Evolutionary conservation across 257 asterid genomes (phyloP), one percentile per base, ranked within the genome.

Genomic region (Rhazya stricta): DNA sequence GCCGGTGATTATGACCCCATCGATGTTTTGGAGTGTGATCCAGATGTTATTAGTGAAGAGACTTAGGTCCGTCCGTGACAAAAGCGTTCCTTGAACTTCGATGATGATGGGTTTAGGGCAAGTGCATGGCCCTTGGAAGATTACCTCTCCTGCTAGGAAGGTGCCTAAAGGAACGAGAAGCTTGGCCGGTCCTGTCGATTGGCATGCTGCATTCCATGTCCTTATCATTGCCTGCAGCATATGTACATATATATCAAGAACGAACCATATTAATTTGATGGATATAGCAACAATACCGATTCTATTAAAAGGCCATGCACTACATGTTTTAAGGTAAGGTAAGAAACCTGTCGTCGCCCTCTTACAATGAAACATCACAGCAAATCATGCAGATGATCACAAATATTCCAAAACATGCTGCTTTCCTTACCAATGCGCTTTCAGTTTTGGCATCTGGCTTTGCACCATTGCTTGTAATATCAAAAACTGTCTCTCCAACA

Each of bases 391-490:
- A n/a, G n/a, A n/a, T n/a, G n/a, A n/a, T n/a, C n/a, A n/a, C n/a
- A n/a, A n/a, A n/a, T n/a, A n/a, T n/a, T n/a, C n/a, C n/a, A n/a
- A n/a, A n/a, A 70, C n/a, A 66, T 18, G 19, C 9, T 37, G 46
- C n/a, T n/a, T n/a, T n/a, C n/a, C 79, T 75, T 45, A 89, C 97
- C 84, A 75, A 16, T 9, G 91, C 68, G 71, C 74, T 69, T 41
- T 88, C 88, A 1, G 79, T 73, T 4, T 9, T 21, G 58, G 88
- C 90, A 76, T 89, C 83, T 5, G 84, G 78, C 68, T 51, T 84
- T 21, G 97, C 97, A 58, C 94, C 96, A 69, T 54, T 79, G 13
- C 75, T 81, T 23, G 84, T 89, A 62, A 91, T 84, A 67, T 91
- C 94, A 78, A 87, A 91, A 86, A 91, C 79, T 51, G 85, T 76